phyloP scores from a whole-genome alignment of 2,329 filamentous ascomycete genomes.

The Emmonsiellopsis sp. region DNA sequence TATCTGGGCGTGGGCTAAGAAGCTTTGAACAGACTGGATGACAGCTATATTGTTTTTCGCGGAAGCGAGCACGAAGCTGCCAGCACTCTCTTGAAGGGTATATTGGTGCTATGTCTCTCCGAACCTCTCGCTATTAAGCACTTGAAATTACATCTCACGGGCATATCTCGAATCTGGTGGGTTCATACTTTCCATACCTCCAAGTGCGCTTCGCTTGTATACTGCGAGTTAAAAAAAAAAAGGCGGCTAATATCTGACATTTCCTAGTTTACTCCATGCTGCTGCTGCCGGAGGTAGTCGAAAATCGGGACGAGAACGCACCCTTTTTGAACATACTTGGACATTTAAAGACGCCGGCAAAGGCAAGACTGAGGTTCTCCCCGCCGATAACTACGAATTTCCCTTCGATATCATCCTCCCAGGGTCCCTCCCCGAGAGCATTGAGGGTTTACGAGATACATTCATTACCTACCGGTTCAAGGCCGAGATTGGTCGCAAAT shows the following conservation, averaged over 20 bases:
- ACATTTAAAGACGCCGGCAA: conserved; percentile 50
- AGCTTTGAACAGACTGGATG: conserved; percentile 51
- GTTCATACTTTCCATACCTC: conserved; percentile 22
- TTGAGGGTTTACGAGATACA: conserved; percentile 79
- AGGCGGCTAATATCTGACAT: conserved; percentile 20
- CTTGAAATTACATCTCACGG: conserved; percentile 61
- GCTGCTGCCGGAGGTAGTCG: conserved; percentile 27
- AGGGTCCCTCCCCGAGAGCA: conserved; percentile 64
- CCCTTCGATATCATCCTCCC: conserved; percentile 68
- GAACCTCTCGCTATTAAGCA: conserved; percentile 62
- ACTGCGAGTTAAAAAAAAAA: neutral
- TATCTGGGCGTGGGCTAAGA: neutral
- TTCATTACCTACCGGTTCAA: conserved; percentile 87
- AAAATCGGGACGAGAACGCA: conserved; percentile 32
- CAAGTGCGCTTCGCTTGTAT: neutral
- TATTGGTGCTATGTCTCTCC: conserved; percentile 62
- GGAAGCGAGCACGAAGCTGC: conserved; percentile 66
- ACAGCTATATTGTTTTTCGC: conserved; percentile 69
- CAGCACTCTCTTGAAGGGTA: conserved; percentile 64
- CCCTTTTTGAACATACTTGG: conserved; percentile 62
- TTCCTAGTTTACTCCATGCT: conserved; percentile 19
- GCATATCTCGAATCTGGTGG: conserved; percentile 60
- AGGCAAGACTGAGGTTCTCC: conserved; percentile 46
- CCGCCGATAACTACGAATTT: conserved; percentile 73
- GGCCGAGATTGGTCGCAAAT: conserved; percentile 81